These are phyloP conservation scores for Scheffersomyces amazonensis DNA, from an alignment of 805 yeast genomes.

Conservation along the genomic window DNA sequence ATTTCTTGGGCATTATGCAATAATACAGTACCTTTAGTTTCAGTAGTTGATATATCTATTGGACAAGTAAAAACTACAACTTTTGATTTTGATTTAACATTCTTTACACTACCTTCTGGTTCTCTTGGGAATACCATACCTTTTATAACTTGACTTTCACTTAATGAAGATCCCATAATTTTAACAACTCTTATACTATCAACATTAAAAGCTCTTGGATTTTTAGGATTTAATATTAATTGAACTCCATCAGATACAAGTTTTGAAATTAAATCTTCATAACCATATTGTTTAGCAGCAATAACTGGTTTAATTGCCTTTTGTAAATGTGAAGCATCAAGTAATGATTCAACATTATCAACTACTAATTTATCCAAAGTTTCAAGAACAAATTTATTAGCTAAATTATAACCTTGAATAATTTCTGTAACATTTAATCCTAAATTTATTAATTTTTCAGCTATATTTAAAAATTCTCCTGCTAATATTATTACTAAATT, in stretches of 20 bases:
- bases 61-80: slow-evolving; percentile 95
- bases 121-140: slow-evolving; percentile 99
- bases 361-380: slow-evolving; percentile 66
- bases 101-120: slow-evolving; percentile 89
- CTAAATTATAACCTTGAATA: slow-evolving; percentile 87
- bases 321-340: slow-evolving; percentile 51
- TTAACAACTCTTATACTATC: slow-evolving; percentile 95
- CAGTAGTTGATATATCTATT: slow-evolving; percentile 92
- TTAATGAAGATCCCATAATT: slow-evolving; percentile 87
- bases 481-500: slow-evolving; percentile 89
- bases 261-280: slow-evolving; percentile 71
- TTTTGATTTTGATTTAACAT: slow-evolving; percentile 58
- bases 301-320: slow-evolving; percentile 84
- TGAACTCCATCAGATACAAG: slow-evolving; percentile 85
- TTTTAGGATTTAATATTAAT: slow-evolving; percentile 65
- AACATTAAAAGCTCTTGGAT: slow-evolving; percentile 72
- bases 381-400: slow-evolving; percentile 69
- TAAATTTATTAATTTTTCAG: slow-evolving; percentile 77
- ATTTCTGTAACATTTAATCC: slow-evolving; percentile 93
- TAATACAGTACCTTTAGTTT: slow-evolving; percentile 95
- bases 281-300: slow-evolving; percentile 90
- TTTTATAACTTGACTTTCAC: slow-evolving; percentile 73
- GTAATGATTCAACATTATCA: slow-evolving; percentile 57
- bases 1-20: slow-evolving; percentile 95
- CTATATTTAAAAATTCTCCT: slow-evolving; percentile 83